Evolutionary conservation across 2,329 filamentous ascomycete species (phyloP).

Genomic region (Periglandula ipomoeae): DNA sequence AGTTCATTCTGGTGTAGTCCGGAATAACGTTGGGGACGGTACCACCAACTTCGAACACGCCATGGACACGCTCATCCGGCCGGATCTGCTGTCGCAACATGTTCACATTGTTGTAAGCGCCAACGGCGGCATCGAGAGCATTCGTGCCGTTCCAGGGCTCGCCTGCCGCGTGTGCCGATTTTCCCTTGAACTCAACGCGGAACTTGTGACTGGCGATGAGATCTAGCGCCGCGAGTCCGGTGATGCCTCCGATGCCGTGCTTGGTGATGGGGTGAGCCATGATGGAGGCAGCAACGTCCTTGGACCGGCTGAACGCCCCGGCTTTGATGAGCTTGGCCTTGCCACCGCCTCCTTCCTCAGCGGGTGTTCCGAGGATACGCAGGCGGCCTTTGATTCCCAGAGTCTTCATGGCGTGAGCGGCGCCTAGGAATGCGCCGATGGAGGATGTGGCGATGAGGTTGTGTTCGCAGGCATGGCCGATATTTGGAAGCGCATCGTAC

Average conservation of each 20-base stretch:
- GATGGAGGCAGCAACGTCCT: constrained; percentile 16
- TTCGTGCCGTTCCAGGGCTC: constrained; percentile 29
- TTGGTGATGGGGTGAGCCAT: constrained; percentile 18
- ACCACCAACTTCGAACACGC: constrained; percentile 27
- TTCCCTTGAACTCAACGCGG: constrained; percentile 23
- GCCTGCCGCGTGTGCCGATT: constrained; percentile 25
- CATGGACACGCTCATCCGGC: constrained; percentile 27
- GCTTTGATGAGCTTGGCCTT: constrained; percentile 19
- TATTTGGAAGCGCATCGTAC: constrained; percentile 36
- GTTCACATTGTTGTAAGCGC: constrained; percentile 25
- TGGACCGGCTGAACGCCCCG: constrained; percentile 14
- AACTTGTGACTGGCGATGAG: constrained; percentile 7
- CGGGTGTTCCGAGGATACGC: constrained; percentile 31
- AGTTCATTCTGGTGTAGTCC: constrained; percentile 29
- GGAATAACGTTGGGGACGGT: constrained; percentile 30
- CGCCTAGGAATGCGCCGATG: constrained; percentile 28
- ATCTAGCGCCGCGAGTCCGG: constrained; percentile 2
- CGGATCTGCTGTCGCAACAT: constrained; percentile 29
- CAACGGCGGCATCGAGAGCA: constrained; percentile 28
- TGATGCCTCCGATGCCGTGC: background rate
- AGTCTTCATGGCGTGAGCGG: constrained; percentile 21
- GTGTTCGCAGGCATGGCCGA: constrained; percentile 37
- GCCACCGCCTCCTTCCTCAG: constrained; percentile 33
- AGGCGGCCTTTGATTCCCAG: constrained; percentile 23
- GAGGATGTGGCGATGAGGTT: constrained; percentile 33